These are phyloP conservation scores for Solanum pennellii DNA, from an alignment of 257 asterid species.

Conservation along the genomic window DNA sequence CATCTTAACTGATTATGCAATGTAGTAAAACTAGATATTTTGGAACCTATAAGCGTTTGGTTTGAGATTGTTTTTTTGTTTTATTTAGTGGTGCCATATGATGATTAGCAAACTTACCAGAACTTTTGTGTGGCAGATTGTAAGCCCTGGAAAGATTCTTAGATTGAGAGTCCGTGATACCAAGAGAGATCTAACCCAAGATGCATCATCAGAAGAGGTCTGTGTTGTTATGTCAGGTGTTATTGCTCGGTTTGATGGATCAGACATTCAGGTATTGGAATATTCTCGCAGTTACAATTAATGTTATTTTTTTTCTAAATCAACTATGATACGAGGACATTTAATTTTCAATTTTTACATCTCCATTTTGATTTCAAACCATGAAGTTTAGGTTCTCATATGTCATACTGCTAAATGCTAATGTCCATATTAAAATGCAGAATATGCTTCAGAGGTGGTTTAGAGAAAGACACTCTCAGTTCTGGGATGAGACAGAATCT, in stretches of 20 bases:
- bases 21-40: not conserved
- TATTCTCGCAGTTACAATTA: not conserved
- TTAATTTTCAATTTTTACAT: not conserved
- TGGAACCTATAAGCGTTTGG: not conserved
- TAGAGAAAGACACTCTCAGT: constrained; percentile 31
- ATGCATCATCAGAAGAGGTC: constrained; percentile 65
- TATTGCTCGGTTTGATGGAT: constrained; percentile 84
- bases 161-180: constrained; percentile 72
- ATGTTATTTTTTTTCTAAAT: not conserved
- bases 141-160: constrained; percentile 61
- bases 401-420: not conserved
- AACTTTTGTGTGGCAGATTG: constrained; percentile 40
- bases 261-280: constrained; percentile 64
- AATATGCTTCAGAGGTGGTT: constrained; percentile 56
- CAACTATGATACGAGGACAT: not conserved
- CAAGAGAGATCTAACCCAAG: constrained; percentile 49
- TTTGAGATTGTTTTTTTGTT: not conserved
- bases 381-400: not conserved
- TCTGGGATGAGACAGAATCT: constrained; percentile 35
- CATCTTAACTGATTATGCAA: not conserved
- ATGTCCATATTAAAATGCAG: constrained; percentile 25
- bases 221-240: constrained; percentile 78
- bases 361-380: not conserved
- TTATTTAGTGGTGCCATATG: not conserved
- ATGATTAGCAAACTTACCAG: not conserved